Evolutionary conservation across 75 land plant species (phyloP), one percentile per base, ranked within the genome.

Genomic region (Sequoiadendron giganteum): DNA sequence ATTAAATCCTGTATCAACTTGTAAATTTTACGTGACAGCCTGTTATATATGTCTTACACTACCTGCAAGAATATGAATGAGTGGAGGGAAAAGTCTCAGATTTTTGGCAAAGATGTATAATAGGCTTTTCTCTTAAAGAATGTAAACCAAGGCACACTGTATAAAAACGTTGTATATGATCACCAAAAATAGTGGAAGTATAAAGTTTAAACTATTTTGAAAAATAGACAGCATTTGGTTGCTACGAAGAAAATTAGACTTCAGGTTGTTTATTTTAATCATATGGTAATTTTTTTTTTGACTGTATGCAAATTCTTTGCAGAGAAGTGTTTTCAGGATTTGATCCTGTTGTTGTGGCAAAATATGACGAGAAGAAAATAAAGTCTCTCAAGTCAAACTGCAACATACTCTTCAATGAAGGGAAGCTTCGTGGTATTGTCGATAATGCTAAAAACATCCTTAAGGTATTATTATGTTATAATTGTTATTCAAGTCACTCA

Each of bases 401-500:
- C 21, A 89, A 83, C 21, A 82, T 86, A 34, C 42, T 95, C 61
- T 86, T 94, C 4, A 94, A 94, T 54, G 97, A 96, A 87, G 93
- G 94, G 19, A 97, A 97, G 90, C 88, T 97, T 11, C 91, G 93
- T 21, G 89, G 88, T 3, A 85, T 92, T 36, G 90, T 92, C n/a
- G 96, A 95, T 48, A 96, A 96, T 90, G 97, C 94, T 34, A 90
- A 92, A 40, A 90, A 88, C 77, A 88, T 94, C 19, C 90, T 94
- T 40, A 91, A 95, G 95, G 96, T 94, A 65, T 45, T 45, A 28
- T 73, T 42, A 88, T 5, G 32, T 28, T 36, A 36, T 36, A 36
- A 36, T 36, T 36, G 38, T 36, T 73, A 48, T 32, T 15, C 55
- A 78, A 36, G 32, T n/a, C 10, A 52, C 52, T 39, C 34, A 54